phyloP scores from a whole-genome alignment of 306 rosid species.

The Prunus davidiana region DNA sequence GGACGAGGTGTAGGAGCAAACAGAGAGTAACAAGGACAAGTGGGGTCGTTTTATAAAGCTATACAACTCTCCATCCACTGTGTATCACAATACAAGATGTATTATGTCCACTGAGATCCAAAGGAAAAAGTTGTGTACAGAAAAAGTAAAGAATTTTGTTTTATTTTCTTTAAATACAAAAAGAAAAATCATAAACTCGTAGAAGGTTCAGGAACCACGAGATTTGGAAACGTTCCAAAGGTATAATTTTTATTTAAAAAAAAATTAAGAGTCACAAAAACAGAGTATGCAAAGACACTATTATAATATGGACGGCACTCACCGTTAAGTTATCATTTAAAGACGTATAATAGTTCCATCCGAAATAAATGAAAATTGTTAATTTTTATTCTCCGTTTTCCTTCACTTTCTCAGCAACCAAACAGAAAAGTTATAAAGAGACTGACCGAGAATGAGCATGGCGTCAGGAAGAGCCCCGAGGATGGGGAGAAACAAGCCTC shows the following conservation, averaged over 20 bases:
- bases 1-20: neutral
- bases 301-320: neutral
- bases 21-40: neutral
- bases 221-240: neutral
- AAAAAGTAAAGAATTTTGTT: neutral
- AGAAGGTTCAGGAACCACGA: neutral
- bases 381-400: neutral
- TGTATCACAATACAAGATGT: neutral
- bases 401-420: neutral
- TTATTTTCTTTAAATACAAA: neutral
- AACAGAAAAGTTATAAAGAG: neutral
- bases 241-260: neutral
- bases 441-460: constrained; percentile 50
- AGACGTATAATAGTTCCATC: neutral
- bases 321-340: neutral
- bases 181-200: neutral
- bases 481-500: constrained; percentile 82
- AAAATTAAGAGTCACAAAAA: neutral
- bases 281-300: neutral
- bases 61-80: neutral
- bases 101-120: neutral
- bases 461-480: constrained; percentile 63
- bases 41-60: neutral
- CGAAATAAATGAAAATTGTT: neutral
- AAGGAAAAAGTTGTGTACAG: neutral